Evolutionary conservation across 257 asterid species (phyloP).

Genomic region (Lithospermum erythrorhizon): DNA sequence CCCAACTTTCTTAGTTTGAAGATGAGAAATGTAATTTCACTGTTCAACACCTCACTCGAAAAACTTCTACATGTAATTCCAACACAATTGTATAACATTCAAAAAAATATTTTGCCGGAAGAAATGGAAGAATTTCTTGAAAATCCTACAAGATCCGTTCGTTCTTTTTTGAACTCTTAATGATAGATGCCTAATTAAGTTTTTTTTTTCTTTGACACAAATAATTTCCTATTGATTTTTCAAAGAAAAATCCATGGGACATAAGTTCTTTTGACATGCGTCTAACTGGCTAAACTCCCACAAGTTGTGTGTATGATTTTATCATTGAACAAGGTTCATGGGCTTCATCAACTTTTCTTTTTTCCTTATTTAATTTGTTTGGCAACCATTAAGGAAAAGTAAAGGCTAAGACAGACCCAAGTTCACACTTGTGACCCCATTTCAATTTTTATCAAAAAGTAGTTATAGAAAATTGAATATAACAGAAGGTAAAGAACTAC

Average conservation of each 20-base stretch:
- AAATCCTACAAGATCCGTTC: no score
- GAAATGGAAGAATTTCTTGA: no score
- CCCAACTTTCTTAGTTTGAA: no score
- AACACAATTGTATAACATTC: no score
- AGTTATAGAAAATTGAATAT: constrained; percentile 16
- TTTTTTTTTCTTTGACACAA: background rate
- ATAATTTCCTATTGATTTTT: no score
- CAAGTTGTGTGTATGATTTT: constrained; percentile 52
- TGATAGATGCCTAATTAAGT: no score
- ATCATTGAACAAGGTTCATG: constrained; percentile 69
- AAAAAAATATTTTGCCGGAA: no score
- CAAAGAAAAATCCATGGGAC: constrained; percentile 11
- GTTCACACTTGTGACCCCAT: constrained; percentile 30
- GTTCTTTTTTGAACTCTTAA: no score
- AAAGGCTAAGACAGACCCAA: constrained; percentile 33
- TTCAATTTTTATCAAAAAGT: constrained; percentile 23
- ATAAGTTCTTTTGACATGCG: constrained; percentile 14
- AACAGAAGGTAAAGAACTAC: constrained; percentile 33
- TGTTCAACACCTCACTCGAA: no score
- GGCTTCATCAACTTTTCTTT: constrained; percentile 36
- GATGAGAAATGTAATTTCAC: no score
- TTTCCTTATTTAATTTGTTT: constrained; percentile 29
- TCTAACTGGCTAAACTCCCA: constrained; percentile 47
- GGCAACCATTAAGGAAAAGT: constrained; percentile 32
- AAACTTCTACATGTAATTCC: no score